Percentiles rank a stretch among this genome's conserved stretches.
Conservation (phyloP, 805 yeast genomes). For the Suhomyces tanzawaensis region DNA sequence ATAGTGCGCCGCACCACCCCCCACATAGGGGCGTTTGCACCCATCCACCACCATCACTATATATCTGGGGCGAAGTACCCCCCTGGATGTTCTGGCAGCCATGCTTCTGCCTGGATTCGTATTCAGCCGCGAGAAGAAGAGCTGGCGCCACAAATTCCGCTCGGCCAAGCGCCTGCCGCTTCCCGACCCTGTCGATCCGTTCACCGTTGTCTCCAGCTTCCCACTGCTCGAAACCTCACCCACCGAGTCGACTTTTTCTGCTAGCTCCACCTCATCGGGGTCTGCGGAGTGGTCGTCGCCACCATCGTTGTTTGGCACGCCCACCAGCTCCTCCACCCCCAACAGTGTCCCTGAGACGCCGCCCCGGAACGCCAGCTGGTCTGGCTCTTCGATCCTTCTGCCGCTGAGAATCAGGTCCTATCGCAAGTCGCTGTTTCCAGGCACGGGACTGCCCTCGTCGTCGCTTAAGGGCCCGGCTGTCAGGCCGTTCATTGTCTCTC, state of each 20-base stretch:
- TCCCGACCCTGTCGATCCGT: background rate
- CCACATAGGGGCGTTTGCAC: too few relatives aligned
- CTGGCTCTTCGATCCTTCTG: background rate
- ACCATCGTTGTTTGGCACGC: background rate
- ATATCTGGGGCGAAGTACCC: too few relatives aligned
- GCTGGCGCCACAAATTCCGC: background rate
- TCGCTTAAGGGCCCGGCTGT: slow-evolving; percentile 1
- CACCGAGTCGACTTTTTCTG: background rate
- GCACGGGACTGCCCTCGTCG: background rate
- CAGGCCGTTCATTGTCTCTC: slow-evolving; percentile 1
- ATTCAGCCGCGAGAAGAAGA: background rate
- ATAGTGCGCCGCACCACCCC: too few relatives aligned
- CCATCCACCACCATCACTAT: too few relatives aligned
- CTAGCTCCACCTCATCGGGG: background rate
- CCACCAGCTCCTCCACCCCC: background rate
- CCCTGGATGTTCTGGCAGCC: too few relatives aligned
- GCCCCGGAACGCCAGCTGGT: background rate
- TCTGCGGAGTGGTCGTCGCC: background rate
- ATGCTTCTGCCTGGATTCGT: too few relatives aligned
- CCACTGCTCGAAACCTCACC: background rate
- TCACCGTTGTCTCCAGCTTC: background rate
- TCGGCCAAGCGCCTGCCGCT: background rate
- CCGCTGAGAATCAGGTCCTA: background rate
- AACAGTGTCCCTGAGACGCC: too few relatives aligned
- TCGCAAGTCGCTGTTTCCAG: background rate